A percentile compares a stretch with the other conserved stretches of the same genome.
Evolutionary conservation across 495 filamentous ascomycete genomes (phyloP).

Genomic region (Xylaria palmicola): DNA sequence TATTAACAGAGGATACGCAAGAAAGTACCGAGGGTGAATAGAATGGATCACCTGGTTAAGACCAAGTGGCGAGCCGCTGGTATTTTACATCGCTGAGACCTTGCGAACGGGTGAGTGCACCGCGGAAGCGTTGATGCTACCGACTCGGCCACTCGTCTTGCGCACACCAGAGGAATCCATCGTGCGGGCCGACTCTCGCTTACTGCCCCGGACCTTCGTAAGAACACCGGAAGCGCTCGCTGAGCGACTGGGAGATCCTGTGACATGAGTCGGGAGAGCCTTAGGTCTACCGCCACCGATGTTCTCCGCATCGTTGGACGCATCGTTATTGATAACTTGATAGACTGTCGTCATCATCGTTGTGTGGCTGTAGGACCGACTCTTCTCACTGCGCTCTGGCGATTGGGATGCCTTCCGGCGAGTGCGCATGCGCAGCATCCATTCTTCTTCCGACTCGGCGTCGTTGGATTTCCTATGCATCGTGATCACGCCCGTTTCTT

Average conservation of each 20-base stretch:
- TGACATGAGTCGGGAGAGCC: slow-evolving; percentile 48
- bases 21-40: slow-evolving; percentile 15
- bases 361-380: slow-evolving; percentile 52
- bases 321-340: slow-evolving; percentile 54
- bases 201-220: slow-evolving; percentile 71
- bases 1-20: slow-evolving; percentile 25
- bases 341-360: slow-evolving; percentile 58
- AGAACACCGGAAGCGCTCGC: slow-evolving; percentile 66
- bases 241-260: slow-evolving; percentile 46
- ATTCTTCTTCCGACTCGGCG: slow-evolving; percentile 77
- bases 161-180: slow-evolving; percentile 67
- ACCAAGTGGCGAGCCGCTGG: not conserved
- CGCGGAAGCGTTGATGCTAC: slow-evolving; percentile 59
- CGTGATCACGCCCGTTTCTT: slow-evolving; percentile 44
- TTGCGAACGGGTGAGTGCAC: slow-evolving; percentile 33
- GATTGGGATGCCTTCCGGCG: slow-evolving; percentile 54
- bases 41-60: slow-evolving; percentile 11
- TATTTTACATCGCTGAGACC: slow-evolving; percentile 38
- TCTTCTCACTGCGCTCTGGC: slow-evolving; percentile 43
- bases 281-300: slow-evolving; percentile 57
- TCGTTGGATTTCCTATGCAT: slow-evolving; percentile 54
- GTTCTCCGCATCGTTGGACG: slow-evolving; percentile 55
- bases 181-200: slow-evolving; percentile 52
- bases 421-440: slow-evolving; percentile 65
- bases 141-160: slow-evolving; percentile 91